phyloP scores from a whole-genome alignment of 495 filamentous ascomycete species.

The Barbatosphaeria neglecta region DNA sequence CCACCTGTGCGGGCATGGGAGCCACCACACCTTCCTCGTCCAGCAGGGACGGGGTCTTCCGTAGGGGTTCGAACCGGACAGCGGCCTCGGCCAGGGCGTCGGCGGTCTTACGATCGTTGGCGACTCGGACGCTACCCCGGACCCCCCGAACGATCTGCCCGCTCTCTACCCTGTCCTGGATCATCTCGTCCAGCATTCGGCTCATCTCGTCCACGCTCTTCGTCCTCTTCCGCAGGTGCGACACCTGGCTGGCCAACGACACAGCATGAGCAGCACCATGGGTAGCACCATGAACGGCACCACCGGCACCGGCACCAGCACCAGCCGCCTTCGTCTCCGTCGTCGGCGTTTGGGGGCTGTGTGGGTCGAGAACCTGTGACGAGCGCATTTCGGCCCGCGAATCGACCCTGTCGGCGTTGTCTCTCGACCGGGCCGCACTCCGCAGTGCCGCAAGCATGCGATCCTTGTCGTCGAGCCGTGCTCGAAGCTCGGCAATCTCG shows the following conservation, averaged over 20 bases:
- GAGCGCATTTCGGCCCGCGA: slow-evolving; percentile 30
- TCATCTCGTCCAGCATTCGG: slow-evolving; percentile 87
- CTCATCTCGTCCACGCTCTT: slow-evolving; percentile 82
- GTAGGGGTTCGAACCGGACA: slow-evolving; percentile 23
- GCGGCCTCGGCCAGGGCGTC: slow-evolving; percentile 15
- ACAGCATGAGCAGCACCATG: too few species aligned
- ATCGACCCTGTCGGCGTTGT: slow-evolving; percentile 55
- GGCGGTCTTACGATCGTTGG: slow-evolving; percentile 17
- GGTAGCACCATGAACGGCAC: too few species aligned
- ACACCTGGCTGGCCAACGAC: slow-evolving; percentile 22
- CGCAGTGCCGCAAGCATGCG: slow-evolving; percentile 82
- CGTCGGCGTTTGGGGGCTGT: slow-evolving; percentile 18
- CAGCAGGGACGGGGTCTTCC: slow-evolving; percentile 15
- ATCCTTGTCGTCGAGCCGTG: slow-evolving; percentile 90
- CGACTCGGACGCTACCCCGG: slow-evolving; percentile 43
- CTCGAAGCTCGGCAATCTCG: slow-evolving; percentile 82
- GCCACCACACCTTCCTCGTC: slow-evolving; percentile 5
- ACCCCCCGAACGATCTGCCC: slow-evolving; percentile 50
- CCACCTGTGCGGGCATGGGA: slow-evolving; percentile 9
- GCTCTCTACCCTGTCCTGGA: slow-evolving; percentile 68
- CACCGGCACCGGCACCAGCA: too few species aligned
- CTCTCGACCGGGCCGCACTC: slow-evolving; percentile 76
- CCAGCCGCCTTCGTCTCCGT: slow-evolving; percentile 25
- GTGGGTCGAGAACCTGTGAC: slow-evolving; percentile 30
- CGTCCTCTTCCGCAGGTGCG: slow-evolving; percentile 37